Conservation (phyloP, 164 flowering plant genomes). For the Vitis rupestris region DNA sequence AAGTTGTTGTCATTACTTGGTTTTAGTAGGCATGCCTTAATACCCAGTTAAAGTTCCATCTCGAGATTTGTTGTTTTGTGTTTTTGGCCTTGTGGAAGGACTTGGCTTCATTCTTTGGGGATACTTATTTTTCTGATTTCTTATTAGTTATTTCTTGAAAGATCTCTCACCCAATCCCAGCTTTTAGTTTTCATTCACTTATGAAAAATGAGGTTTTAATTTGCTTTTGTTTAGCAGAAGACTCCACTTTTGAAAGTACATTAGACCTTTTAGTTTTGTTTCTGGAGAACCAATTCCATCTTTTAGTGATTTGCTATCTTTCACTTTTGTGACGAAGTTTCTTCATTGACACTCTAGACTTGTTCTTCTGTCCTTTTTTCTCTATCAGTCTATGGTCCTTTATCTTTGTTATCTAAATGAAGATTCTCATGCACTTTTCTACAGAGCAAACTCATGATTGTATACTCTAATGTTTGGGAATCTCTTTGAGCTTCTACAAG, state of each 20-base stretch:
- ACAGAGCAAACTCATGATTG: not conserved
- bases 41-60: too few species aligned
- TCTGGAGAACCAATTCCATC: conserved; percentile 12
- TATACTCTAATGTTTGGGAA: not conserved
- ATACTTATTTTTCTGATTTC: not conserved
- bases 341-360: too few species aligned
- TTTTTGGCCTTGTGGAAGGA: not conserved
- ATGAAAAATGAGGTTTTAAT: not conserved
- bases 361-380: too few species aligned
- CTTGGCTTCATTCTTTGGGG: conserved; percentile 10
- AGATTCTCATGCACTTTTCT: not conserved
- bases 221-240: conserved; percentile 42
- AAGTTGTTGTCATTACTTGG: not conserved
- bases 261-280: conserved; percentile 17
- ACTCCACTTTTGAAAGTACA: conserved; percentile 29
- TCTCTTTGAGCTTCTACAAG: conserved; percentile 1
- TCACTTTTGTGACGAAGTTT: too few species aligned
- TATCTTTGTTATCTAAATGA: not conserved
- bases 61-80: too few species aligned
- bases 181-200: not conserved
- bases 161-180: not conserved
- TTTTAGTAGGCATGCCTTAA: too few species aligned
- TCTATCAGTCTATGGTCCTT: not conserved
- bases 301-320: conserved; percentile 16
- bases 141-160: conserved; percentile 3